phyloP scores from a whole-genome alignment of 2,329 filamentous ascomycete species.

The Aquanectria penicillioides region DNA sequence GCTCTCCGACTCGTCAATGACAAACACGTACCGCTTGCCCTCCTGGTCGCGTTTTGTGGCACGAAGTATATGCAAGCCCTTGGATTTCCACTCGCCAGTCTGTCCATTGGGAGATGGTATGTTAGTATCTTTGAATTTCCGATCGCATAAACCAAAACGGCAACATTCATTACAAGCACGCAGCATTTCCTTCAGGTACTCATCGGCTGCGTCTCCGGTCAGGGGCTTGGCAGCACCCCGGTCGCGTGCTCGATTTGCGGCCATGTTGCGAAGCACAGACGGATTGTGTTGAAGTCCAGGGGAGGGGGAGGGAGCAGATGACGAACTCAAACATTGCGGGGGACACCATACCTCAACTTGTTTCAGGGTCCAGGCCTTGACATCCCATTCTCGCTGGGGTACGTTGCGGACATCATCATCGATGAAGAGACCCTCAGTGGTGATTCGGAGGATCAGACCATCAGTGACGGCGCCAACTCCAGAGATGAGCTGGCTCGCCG shows the following conservation, averaged over 20 bases:
- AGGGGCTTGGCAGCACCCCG: conserved; percentile 62
- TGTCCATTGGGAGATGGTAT: conserved; percentile 51
- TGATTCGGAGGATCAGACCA: conserved; percentile 89
- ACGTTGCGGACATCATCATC: conserved; percentile 94
- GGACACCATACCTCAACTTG: conserved; percentile 88
- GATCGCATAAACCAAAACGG: conserved; percentile 61
- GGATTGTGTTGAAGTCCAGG: conserved; percentile 51
- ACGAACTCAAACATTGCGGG: conserved; percentile 66
- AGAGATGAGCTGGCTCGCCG: conserved; percentile 87
- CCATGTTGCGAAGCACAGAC: conserved; percentile 57
- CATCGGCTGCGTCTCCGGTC: conserved; percentile 72
- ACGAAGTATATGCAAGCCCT: conserved; percentile 69
- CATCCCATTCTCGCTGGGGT: conserved; percentile 97
- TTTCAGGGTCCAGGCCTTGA: conserved; percentile 98
- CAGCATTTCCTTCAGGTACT: conserved; percentile 70
- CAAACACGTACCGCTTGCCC: conserved; percentile 72
- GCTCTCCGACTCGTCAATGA: conserved; percentile 70
- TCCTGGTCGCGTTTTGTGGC: conserved; percentile 73
- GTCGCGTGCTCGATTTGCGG: conserved; percentile 57
- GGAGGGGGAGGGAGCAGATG: conserved; percentile 53
- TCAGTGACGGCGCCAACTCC: conserved; percentile 89
- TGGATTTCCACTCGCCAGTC: conserved; percentile 64
- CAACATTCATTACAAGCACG: conserved; percentile 73
- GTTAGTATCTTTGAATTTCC: conserved; percentile 56
- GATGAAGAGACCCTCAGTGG: conserved; percentile 94